Conservation (phyloP, 208 protist genomes). For the Naegleria fowleri region DNA sequence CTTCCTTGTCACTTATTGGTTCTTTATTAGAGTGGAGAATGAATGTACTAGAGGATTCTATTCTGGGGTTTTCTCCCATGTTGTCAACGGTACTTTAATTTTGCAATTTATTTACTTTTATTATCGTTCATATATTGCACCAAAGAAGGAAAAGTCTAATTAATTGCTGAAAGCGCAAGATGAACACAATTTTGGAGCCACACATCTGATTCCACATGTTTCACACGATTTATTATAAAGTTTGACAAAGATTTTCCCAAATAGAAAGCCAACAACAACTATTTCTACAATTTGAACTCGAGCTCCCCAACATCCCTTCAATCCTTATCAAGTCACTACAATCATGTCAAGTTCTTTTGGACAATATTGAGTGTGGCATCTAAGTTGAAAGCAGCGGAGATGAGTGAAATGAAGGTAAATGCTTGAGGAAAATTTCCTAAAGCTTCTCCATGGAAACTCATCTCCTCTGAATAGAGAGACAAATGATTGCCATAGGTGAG, state of each 20-base stretch:
- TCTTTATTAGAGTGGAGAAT: background rate
- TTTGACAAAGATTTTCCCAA: too few relatives aligned
- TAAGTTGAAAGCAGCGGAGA: slow-evolving; percentile 49
- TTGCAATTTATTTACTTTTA: slow-evolving; percentile 4
- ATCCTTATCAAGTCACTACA: background rate
- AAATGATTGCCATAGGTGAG: slow-evolving; percentile 54
- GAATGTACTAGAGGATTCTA: background rate
- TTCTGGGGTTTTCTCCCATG: background rate
- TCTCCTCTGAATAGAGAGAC: slow-evolving; percentile 45
- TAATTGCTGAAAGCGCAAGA: too few relatives aligned
- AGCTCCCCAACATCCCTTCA: too few relatives aligned
- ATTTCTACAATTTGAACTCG: too few relatives aligned
- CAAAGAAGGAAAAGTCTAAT: background rate
- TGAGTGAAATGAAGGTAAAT: slow-evolving; percentile 50
- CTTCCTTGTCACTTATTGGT: slow-evolving; percentile 4
- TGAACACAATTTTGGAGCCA: too few relatives aligned
- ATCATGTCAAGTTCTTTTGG: background rate
- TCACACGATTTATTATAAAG: too few relatives aligned
- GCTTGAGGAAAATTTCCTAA: slow-evolving; percentile 53
- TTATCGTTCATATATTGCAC: background rate
- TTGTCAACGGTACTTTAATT: slow-evolving; percentile 2
- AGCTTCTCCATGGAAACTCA: slow-evolving; percentile 35
- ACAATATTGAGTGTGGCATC: slow-evolving; percentile 22
- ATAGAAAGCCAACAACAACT: too few relatives aligned
- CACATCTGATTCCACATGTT: too few relatives aligned